Base-by-base conservation (phyloP, 2,329 filamentous ascomycete species). In the Lachnellula hyalina region DNA sequence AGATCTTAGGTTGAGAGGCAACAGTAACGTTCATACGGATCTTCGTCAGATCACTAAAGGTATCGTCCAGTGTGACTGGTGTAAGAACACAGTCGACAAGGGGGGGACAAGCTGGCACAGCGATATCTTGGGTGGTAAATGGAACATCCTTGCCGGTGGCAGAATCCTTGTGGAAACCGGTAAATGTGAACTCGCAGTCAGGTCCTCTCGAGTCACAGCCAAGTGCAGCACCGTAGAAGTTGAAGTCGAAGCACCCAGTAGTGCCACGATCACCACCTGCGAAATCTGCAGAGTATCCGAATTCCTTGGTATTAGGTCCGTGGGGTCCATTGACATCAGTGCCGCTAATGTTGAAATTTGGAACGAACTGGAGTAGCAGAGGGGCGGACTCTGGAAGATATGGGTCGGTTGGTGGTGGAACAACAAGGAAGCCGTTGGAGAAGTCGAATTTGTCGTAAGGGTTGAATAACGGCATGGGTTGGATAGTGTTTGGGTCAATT, bases 21-120 rank as follows among this genome's bases (percentile, higher is more conserved):
- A 69, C 69, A n/a, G 69, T 71, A 12, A 73, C 63, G n/a, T 72
- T 70, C 42, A 78, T 66, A 8, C 69, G 68, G 61, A 79, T 56
- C 2, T 71, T 70, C 51, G 66, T 71, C 40, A 75, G 61, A 42
- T 73, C 66, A 34, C 56, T 49, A 56, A 74, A 72, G 6, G 49
- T 54, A 6, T 53, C 25, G 12, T 65, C 57, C 3, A 72, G 54
- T 8, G 55, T 47, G 9, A 71, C 52, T 1, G 61, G 60, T 0
- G 53, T 60, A 5, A 75, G 66, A 1, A 35, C 46, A 60, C 73
- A 75, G 47, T 67, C 62, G 1, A 52, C 28, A 2, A 63, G 52
- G 6, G 61, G 51, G 1, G 65, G 56, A 56, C 72, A 74, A 14
- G 68, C 65, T 6, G 64, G 53, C 11, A 73, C 59, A 2, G 56